Base-by-base conservation (phyloP, 2,329 filamentous ascomycete species). In the Aspergillus viridinutans region DNA sequence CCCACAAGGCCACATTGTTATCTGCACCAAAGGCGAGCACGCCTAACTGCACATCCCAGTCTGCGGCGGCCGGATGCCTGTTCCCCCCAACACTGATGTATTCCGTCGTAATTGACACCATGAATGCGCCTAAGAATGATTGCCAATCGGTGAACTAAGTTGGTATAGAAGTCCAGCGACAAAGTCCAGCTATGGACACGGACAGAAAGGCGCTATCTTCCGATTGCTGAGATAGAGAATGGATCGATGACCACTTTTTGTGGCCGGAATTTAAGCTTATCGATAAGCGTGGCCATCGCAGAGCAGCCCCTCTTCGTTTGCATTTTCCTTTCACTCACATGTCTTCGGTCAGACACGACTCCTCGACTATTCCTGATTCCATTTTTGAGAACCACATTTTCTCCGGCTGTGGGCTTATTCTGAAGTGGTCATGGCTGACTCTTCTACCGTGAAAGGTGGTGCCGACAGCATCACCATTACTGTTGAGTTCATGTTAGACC, bases 1-100 rank as follows among this genome's bases (percentile, higher is more conserved):
- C 81, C 94, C 94, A 99, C 43, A 97, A 71, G 47, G 92, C 93
- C 65, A 99, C 83, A 75, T 94, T 94, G 65, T 87, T 86, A 74
- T 95, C 90, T 8, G 92, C 88, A 32, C 94, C 94, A 77, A 90
- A 99, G 29, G 92, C 94, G 54, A 99, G 80, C 48, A 92, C 72
- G 9, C 89, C 90, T 21, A 79, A 78, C 61, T 82, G 77, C 21
- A 76, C 70, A 69, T 89, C 86, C 94, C 94, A 99, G 76, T 97
- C 93, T 28, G 93, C 92, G 28, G 91, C 90, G 17, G 88, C 87
- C 20, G 93, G 89, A 68, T 97, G 90, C 66, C 93, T 84, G 74
- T 97, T 99, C 49, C 91, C 93, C 59, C 94, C 94, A 61, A 88
- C 86, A 49, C 90, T 87, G 64, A 94, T 80, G 66, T 83, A 85